These are phyloP conservation scores for Chromera velia DNA, from an alignment of 73 alveolate genomes.

Conservation along the genomic window DNA sequence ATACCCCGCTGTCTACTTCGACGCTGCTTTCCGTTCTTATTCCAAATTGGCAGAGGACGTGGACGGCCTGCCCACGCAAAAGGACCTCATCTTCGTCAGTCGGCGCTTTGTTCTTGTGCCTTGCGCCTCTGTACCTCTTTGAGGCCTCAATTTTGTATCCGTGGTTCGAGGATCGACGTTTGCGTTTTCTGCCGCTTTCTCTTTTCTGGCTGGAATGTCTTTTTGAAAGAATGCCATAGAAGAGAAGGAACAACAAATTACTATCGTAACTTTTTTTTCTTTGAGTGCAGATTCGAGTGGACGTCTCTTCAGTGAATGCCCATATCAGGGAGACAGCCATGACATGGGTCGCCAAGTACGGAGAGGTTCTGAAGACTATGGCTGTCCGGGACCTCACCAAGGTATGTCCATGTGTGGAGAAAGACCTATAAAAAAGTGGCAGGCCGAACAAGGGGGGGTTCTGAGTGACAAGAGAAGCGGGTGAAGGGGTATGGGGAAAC, in stretches of 20 bases:
- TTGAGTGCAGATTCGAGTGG: conserved; percentile 37
- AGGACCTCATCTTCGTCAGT: conserved; percentile 39
- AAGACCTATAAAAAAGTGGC: conserved; percentile 64
- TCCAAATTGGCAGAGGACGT: background rate
- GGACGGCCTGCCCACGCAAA: background rate
- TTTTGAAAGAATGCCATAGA: no score
- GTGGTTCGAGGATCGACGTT: no score
- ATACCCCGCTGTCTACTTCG: conserved; percentile 23
- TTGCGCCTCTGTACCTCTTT: no score
- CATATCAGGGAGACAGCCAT: conserved; percentile 35
- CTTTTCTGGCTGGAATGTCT: no score
- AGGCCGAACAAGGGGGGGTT: conserved; percentile 60
- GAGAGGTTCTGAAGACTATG: conserved; percentile 23
- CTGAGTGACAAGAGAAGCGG: no score
- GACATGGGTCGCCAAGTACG: conserved; percentile 45
- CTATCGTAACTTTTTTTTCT: no score
- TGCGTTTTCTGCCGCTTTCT: no score
- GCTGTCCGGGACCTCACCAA: conserved; percentile 24
- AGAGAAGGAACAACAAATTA: no score
- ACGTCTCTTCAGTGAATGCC: conserved; percentile 24
- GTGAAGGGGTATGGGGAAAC: no score
- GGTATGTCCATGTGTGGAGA: conserved; percentile 59
- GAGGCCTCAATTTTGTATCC: no score
- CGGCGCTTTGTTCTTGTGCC: no score
- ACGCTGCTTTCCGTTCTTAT: background rate